Base-by-base conservation (phyloP, 1,284 basidiomycete genomes). In the Ustilago nuda region DNA sequence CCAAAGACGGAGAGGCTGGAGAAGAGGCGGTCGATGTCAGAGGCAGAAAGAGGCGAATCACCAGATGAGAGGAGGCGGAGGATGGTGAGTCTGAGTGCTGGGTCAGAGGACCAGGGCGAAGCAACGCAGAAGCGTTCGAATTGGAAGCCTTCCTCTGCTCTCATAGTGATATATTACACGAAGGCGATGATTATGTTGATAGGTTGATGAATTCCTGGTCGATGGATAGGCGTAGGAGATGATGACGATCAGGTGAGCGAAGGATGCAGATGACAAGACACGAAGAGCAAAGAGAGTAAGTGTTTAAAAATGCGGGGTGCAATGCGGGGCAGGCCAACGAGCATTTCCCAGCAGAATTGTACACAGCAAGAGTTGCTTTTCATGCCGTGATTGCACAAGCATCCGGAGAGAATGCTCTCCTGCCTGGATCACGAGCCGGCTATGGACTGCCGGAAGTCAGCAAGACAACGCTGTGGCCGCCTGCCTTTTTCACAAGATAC, bases 91-190 rank as follows among this genome's bases (percentile, higher is more conserved):
- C 73, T 64, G 9, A 76, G 55, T 0, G 73, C 68, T 9, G 68
- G 59, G 41, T 76, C 73, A 7, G 68, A 71, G 1, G 73, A 57
- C 73, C 73, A 76, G 4, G 73, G 73, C 11, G 73, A 76, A 41
- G 57, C 68, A 0, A 76, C 65, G 35, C 73, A 68, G 36, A 76
- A 76, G 13, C 68, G 67, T 48, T 71, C 68, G 50, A 76, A 76
- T 51, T 76, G 73, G 15, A 76, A 76, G 17, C 73, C 73, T 59
- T 76, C 73, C 65, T 76, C 73, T 56, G 73, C 73, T 33, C 68
- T 53, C 73, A 76, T 76, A 5, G 9, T 32, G 12, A 43, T 13
- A 8, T 27, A 6, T 8, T 50, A 32, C 11, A 50, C n/a, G 27
- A 48, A 13, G 11, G 11, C 35, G 35, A 39, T 23, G 19, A 15